A percentile compares a stretch with the other conserved stretches of the same genome.
Evolutionary conservation across 768 basidiomycete species (phyloP).

Genomic region (Lactifluus echinatus): DNA sequence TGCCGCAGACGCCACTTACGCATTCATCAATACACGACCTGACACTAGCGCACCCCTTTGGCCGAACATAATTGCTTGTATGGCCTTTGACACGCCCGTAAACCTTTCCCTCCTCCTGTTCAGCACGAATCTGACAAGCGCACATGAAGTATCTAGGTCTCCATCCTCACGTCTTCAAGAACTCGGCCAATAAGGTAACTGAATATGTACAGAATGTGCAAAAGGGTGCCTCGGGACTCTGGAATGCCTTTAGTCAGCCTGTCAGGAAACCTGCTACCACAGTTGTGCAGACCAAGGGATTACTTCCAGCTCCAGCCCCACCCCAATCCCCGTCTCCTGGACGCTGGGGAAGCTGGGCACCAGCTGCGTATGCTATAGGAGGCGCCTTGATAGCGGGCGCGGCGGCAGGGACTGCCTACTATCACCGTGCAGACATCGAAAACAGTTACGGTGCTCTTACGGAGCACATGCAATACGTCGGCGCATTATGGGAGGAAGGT

Average conservation of each 20-base stretch:
- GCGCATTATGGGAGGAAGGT: slow-evolving; percentile 75
- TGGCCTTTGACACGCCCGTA: slow-evolving; percentile 90
- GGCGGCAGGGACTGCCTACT: slow-evolving; percentile 78
- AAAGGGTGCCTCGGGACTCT: slow-evolving; percentile 51
- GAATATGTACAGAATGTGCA: slow-evolving; percentile 61
- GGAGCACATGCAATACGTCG: slow-evolving; percentile 87
- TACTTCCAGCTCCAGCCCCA: slow-evolving; percentile 15
- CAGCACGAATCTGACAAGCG: not conserved
- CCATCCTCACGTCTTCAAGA: slow-evolving; percentile 80
- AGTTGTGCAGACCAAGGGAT: slow-evolving; percentile 26
- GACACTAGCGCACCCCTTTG: slow-evolving; percentile 63
- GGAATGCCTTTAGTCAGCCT: slow-evolving; percentile 43
- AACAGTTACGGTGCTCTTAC: slow-evolving; percentile 65
- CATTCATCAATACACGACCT: slow-evolving; percentile 59
- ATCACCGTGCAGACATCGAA: slow-evolving; percentile 66
- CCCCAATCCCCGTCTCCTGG: slow-evolving; percentile 13
- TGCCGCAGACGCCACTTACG: slow-evolving; percentile 73
- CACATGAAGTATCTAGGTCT: slow-evolving; percentile 69
- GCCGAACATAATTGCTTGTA: slow-evolving; percentile 79
- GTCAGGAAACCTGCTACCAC: slow-evolving; percentile 26
- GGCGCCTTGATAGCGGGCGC: slow-evolving; percentile 73
- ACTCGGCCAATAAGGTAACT: slow-evolving; percentile 65
- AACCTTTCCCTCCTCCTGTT: slow-evolving; percentile 22
- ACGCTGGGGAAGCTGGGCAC: slow-evolving; percentile 59
- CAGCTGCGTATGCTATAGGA: slow-evolving; percentile 62